Evolutionary conservation across 176 grass and related monocot genomes (phyloP), one percentile per base, ranked within the genome.

Genomic region (Carex myosuroides): DNA sequence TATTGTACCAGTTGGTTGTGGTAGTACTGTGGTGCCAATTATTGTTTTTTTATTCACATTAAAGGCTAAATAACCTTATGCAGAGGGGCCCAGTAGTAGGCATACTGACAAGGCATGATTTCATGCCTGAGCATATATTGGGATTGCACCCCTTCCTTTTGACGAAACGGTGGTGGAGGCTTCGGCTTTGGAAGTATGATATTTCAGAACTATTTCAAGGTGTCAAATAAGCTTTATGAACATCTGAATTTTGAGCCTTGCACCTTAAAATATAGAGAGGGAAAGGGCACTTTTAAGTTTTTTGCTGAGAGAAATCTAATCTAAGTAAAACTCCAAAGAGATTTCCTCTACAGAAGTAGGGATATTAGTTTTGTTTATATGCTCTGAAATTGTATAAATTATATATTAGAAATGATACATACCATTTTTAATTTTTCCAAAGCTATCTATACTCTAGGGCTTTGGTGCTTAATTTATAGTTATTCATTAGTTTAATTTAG

Each of bases 101-200:
- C 83, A 96, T 96, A 86, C 22, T 96, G 77, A 96, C 94, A 9
- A 91, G 94, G 70, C 94, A 96, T 3, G 94, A 96, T 85, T 96
- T 96, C 85, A 93, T 96, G 91, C 94, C 94, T 68, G 91, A 96
- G 79, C 94, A 96, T 69, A 80, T 96, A 82, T 48, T 96, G 85
- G 85, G 85, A 59, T 61, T 96, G 55, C 94, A 96, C 84, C 94
- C 94, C 79, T 85, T 78, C 89, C 89, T 96, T 42, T 87, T 93
- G 70, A 96, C 89, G 84, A 93, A 60, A 42, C 73, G 91, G 85
- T 91, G 91, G 94, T 91, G 88, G 76, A 89, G 92, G 84, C 85
- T 96, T 79, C 89, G 91, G 46, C 87, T 93, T 82, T 89, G 87
- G 14, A 90, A 93, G 79, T 86, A 85, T 67, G 82, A 79, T 10